Evolutionary conservation across 108 stramenopile genomes (phyloP), one percentile per base, ranked within the genome.

Genomic region (Fragilaria crotonensis): DNA sequence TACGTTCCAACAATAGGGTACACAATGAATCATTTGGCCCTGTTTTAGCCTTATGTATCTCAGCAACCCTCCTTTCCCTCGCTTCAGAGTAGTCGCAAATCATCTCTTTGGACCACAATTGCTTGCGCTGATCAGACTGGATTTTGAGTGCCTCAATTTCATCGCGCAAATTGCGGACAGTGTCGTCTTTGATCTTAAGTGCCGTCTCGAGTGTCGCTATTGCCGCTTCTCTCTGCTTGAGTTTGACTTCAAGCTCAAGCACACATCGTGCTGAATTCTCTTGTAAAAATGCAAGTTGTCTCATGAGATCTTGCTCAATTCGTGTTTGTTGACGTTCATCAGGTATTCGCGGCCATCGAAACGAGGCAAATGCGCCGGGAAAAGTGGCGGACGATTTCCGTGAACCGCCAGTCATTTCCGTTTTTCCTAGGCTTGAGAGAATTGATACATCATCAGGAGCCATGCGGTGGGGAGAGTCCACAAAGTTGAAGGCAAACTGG

Each of bases 241-340:
- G 32, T 36, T 46, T 57, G 22, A 57, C 2, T 36, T 57, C 56
- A 30, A 57, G 21, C 45, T 57, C 56, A 33, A 18, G 23, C 25
- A 46, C 32, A 25, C 25, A 25, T 52, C 25, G 22, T 26, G 21
- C 25, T 17, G 22, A 18, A 26, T 52, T 18, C 51, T 52, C 5
- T 2, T 52, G 23, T 18, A 52, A 18, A 25, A 52, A 25, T 25
- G 22, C 51, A 21, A 52, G 21, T 52, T 52, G 51, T 18, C 51
- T 21, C 51, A 52, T 52, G 18, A 52, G 25, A 1, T 21, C 51
- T 52, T 52, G 23, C 26, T 52, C 51, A 11, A 41, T 41, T 41
- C 36, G 36, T 11, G 36, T 41, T 14, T 41, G 36, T 41, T 14
- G 36, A 11, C 36, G 36, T 41, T 41, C 36, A 7, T 41, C 36